phyloP scores from a whole-genome alignment of 2,329 filamentous ascomycete genomes.

The Ceratocystis ficicola region DNA sequence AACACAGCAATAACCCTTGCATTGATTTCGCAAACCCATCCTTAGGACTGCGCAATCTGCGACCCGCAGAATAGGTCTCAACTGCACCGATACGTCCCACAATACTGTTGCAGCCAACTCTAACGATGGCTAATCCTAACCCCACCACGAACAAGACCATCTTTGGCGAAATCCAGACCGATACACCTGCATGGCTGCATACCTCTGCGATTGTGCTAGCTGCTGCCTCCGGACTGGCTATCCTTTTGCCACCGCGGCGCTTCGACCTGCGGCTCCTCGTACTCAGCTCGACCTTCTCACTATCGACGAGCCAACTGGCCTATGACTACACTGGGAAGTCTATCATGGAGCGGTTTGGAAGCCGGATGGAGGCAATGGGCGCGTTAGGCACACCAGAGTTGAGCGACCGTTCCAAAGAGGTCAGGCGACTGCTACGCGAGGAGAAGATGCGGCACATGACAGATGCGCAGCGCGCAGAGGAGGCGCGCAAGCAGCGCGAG shows the following conservation, averaged over 20 bases:
- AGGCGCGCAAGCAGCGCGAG: conserved; percentile 28
- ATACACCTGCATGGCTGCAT: conserved; percentile 33
- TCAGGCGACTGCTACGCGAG: conserved; percentile 36
- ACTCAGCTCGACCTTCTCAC: conserved; percentile 39
- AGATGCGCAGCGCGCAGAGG: conserved; percentile 28
- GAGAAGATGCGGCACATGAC: conserved; percentile 32
- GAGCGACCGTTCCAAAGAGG: conserved; percentile 42
- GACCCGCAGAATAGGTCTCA: not conserved
- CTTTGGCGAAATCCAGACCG: conserved; percentile 17
- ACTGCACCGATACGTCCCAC: not conserved
- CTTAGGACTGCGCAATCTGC: not conserved
- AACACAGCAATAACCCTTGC: not conserved
- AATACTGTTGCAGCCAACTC: not conserved
- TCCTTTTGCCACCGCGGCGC: conserved; percentile 41
- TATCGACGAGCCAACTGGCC: conserved; percentile 43
- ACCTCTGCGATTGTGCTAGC: conserved; percentile 38
- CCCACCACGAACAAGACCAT: not conserved
- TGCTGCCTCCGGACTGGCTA: conserved; percentile 36
- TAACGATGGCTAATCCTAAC: not conserved
- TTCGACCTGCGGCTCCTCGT: conserved; percentile 40
- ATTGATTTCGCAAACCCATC: not conserved
- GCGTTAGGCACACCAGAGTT: conserved; percentile 36
- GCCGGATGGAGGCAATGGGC: conserved; percentile 33
- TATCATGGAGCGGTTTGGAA: conserved; percentile 37
- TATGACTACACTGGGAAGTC: conserved; percentile 46